A percentile compares a stretch with the other conserved stretches of the same genome.
Evolutionary conservation across 495 filamentous ascomycete species (phyloP).

Genomic region (Lichina pygmaea): DNA sequence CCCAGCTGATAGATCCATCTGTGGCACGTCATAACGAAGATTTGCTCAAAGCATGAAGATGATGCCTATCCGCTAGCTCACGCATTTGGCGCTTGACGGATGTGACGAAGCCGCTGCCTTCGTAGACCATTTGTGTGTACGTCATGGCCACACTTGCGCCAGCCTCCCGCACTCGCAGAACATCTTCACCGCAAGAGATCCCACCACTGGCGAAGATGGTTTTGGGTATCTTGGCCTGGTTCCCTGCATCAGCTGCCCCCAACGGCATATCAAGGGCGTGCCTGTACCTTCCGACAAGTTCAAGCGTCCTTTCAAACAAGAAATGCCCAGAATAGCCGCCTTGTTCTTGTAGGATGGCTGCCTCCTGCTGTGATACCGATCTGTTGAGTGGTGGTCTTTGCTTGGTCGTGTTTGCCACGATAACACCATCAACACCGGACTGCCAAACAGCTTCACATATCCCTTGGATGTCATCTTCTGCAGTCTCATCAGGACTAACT

Average conservation of each 20-base stretch:
- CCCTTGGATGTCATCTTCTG: constrained; percentile 50
- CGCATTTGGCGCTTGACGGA: constrained; percentile 72
- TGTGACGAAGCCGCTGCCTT: constrained; percentile 61
- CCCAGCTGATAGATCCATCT: no score
- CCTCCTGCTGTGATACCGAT: constrained; percentile 37
- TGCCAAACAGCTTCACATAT: constrained; percentile 69
- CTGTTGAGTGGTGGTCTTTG: constrained; percentile 41
- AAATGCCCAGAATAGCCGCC: constrained; percentile 82
- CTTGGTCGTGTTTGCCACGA: constrained; percentile 96
- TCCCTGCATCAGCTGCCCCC: background rate
- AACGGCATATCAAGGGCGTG: constrained; percentile 32
- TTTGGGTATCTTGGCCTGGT: constrained; percentile 21
- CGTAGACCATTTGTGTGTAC: constrained; percentile 52
- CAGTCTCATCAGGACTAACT: constrained; percentile 83
- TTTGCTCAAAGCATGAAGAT: no score
- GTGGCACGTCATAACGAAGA: no score
- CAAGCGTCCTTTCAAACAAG: constrained; percentile 50
- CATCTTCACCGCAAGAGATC: constrained; percentile 64
- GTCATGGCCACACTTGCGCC: constrained; percentile 76
- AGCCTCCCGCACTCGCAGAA: constrained; percentile 47
- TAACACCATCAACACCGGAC: constrained; percentile 74
- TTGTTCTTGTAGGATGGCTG: constrained; percentile 36
- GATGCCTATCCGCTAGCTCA: background rate
- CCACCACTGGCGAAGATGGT: constrained; percentile 81
- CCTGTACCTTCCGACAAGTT: constrained; percentile 54